Conservation (phyloP, 345 rosid genomes). For the Salix arbutifolia region DNA sequence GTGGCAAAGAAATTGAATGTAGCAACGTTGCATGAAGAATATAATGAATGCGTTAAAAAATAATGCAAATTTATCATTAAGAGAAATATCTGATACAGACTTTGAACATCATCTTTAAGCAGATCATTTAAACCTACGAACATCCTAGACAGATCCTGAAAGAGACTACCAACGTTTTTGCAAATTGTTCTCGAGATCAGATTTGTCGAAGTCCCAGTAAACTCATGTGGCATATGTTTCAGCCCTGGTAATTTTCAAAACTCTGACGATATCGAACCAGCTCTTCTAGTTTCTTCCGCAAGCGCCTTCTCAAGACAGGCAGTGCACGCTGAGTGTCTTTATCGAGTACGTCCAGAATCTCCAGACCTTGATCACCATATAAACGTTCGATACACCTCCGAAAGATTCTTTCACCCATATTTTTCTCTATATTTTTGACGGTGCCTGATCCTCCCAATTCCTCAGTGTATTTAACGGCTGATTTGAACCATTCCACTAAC, state of each 20-base stretch:
- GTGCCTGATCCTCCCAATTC: neutral
- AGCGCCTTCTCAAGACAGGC: slow-evolving; percentile 65
- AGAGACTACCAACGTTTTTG: no score
- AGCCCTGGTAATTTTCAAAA: slow-evolving; percentile 74
- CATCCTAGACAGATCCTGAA: no score
- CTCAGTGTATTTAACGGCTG: neutral
- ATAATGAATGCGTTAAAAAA: no score
- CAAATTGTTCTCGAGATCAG: neutral
- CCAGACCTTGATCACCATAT: slow-evolving; percentile 94
- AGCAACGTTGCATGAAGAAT: no score
- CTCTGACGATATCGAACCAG: slow-evolving; percentile 77
- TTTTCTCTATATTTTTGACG: neutral
- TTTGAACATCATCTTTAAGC: no score
- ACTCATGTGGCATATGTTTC: slow-evolving; percentile 63
- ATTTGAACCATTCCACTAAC: neutral
- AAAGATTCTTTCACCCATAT: neutral
- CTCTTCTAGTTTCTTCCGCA: slow-evolving; percentile 87
- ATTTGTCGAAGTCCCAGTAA: slow-evolving; percentile 72
- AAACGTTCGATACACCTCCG: slow-evolving; percentile 79
- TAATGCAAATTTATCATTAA: no score
- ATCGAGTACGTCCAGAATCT: slow-evolving; percentile 67
- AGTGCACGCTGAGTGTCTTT: slow-evolving; percentile 66
- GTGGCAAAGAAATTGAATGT: no score
- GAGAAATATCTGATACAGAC: no score
- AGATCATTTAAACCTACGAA: no score